These are phyloP conservation scores for Endocalyx cinctus DNA, from an alignment of 2,329 filamentous ascomycete species.

Conservation along the genomic window DNA sequence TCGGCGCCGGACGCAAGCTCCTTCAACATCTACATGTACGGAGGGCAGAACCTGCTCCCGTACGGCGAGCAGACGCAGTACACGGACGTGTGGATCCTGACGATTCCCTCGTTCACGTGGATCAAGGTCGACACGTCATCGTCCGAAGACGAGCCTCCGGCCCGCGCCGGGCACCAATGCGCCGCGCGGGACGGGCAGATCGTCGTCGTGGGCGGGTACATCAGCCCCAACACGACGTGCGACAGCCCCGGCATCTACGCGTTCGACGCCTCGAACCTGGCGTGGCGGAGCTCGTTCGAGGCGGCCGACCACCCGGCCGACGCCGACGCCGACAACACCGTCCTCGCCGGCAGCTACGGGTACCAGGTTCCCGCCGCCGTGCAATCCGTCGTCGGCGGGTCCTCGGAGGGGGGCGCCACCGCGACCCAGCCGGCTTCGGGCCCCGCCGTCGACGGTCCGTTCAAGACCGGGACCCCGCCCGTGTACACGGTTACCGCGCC, in stretches of 20 bases:
- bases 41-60: conserved; percentile 68
- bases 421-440: conserved; percentile 59
- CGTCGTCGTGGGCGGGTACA: conserved; percentile 66
- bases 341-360: conserved; percentile 55
- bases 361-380: conserved; percentile 63
- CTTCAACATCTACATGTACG: conserved; percentile 75
- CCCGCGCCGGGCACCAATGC: conserved; percentile 64
- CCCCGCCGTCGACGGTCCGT: conserved; percentile 60
- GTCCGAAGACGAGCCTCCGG: conserved; percentile 46
- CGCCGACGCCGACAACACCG: conserved; percentile 43
- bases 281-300: conserved; percentile 60
- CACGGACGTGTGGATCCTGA: conserved; percentile 71
- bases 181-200: conserved; percentile 67
- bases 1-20: conserved; percentile 67
- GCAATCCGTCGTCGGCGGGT: conserved; percentile 58
- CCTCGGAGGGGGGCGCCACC: conserved; percentile 58
- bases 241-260: conserved; percentile 68
- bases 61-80: conserved; percentile 55
- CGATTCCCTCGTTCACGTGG: conserved; percentile 70
- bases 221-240: conserved; percentile 55
- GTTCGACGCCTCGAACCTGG: conserved; percentile 62
- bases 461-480: conserved; percentile 64
- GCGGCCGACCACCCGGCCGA: conserved; percentile 47
- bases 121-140: conserved; percentile 59
- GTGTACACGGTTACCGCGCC: conserved; percentile 62